These are phyloP conservation scores for Sambucus nigra DNA, from an alignment of 129 eudicot species.

Conservation along the genomic window DNA sequence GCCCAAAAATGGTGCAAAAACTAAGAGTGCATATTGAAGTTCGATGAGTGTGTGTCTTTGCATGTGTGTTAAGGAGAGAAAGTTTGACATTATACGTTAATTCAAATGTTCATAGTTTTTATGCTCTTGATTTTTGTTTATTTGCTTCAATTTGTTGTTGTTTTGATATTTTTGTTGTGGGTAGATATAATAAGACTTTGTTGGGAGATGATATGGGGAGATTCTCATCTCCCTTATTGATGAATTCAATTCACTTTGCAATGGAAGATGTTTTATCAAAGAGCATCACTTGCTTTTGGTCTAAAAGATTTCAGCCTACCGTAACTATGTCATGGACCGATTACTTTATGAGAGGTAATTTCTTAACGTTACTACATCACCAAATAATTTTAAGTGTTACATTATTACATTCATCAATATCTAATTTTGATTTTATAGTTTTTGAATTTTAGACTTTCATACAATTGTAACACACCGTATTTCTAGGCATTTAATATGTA, in stretches of 20 bases:
- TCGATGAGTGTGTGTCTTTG: too few species aligned
- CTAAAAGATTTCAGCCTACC: slow-evolving; percentile 50
- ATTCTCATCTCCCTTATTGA: slow-evolving; percentile 90
- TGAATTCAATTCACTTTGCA: slow-evolving; percentile 86
- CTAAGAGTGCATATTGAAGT: too few species aligned
- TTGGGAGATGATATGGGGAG: slow-evolving; percentile 82
- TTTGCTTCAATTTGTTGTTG: neutral
- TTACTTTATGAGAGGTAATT: slow-evolving; percentile 82
- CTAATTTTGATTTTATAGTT: too few species aligned
- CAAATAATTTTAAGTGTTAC: too few species aligned
- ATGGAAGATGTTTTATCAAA: slow-evolving; percentile 94
- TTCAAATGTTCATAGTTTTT: neutral
- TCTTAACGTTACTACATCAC: neutral
- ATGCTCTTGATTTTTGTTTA: too few species aligned
- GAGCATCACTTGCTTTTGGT: slow-evolving; percentile 70
- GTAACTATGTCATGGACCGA: slow-evolving; percentile 83
- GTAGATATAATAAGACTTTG: slow-evolving; percentile 76
- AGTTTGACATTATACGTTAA: too few species aligned
- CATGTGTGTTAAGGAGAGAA: too few species aligned
- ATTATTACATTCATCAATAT: too few species aligned
- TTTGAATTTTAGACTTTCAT: too few species aligned
- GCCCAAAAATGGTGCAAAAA: too few species aligned
- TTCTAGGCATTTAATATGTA: too few species aligned
- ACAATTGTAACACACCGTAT: too few species aligned
- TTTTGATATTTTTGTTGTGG: neutral